These are phyloP conservation scores for Salix suchowensis DNA, from an alignment of 345 rosid species.

Conservation along the genomic window DNA sequence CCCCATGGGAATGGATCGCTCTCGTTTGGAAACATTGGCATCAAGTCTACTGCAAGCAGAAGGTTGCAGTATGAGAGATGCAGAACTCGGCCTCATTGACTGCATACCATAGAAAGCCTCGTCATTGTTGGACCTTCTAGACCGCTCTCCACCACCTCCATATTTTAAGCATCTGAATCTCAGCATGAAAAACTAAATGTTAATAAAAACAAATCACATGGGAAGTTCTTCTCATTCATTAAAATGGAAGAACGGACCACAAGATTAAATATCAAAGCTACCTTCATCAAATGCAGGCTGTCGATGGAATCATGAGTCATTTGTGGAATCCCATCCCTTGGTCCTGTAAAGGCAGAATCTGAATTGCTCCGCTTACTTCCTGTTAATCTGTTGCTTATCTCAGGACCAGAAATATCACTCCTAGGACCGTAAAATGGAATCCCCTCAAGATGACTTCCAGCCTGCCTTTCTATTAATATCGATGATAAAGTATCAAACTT, in stretches of 20 bases:
- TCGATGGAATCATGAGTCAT: slow-evolving; percentile 61
- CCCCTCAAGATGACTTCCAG: slow-evolving; percentile 72
- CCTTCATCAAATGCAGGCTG: slow-evolving; percentile 77
- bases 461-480: slow-evolving; percentile 51
- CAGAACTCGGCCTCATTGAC: slow-evolving; percentile 45
- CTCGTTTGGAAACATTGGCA: slow-evolving; percentile 45
- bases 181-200: slow-evolving; percentile 2
- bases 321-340: slow-evolving; percentile 36
- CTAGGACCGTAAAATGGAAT: slow-evolving; percentile 71
- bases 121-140: slow-evolving; percentile 53
- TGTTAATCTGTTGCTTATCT: slow-evolving; percentile 52
- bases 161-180: slow-evolving; percentile 56
- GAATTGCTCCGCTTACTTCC: slow-evolving; percentile 78
- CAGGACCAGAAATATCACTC: slow-evolving; percentile 60
- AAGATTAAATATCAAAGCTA: slow-evolving; percentile 14
- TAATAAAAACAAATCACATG: slow-evolving; percentile 3
- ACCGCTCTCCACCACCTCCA: slow-evolving; percentile 49
- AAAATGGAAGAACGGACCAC: not conserved
- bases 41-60: slow-evolving; percentile 44
- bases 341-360: slow-evolving; percentile 55
- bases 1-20: slow-evolving; percentile 41
- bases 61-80: slow-evolving; percentile 47
- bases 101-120: slow-evolving; percentile 40
- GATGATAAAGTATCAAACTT: slow-evolving; percentile 31
- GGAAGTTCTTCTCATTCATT: slow-evolving; percentile 1